phyloP scores from a whole-genome alignment of 1,284 basidiomycete species.

The Cerrena zonata region DNA sequence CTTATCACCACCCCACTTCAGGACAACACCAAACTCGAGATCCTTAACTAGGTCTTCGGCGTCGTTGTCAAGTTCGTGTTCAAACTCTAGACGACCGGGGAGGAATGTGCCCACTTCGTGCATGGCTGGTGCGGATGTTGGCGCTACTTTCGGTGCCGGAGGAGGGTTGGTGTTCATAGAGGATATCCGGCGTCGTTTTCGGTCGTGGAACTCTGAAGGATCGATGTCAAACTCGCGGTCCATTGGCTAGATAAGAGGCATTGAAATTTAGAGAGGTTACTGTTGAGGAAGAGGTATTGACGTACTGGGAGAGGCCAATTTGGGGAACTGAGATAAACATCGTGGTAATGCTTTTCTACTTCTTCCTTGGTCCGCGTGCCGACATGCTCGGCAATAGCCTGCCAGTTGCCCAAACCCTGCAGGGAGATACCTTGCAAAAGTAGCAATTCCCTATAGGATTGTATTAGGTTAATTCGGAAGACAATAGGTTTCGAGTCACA shows the following conservation, averaged over 20 bases:
- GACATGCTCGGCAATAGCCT: conserved; percentile 92
- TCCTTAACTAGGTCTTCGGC: conserved; percentile 95
- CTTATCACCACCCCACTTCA: conserved; percentile 80
- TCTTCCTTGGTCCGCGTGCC: conserved; percentile 94
- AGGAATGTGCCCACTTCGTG: conserved; percentile 94
- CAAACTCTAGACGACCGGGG: conserved; percentile 94
- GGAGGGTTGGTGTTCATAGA: conserved; percentile 52
- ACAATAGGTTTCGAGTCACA: conserved; percentile 24
- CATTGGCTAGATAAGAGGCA: conserved; percentile 49
- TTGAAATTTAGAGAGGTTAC: conserved; percentile 2
- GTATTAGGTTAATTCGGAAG: not conserved
- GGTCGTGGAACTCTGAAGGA: conserved; percentile 77
- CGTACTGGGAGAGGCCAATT: conserved; percentile 76
- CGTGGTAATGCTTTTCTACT: conserved; percentile 84
- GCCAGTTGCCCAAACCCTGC: conserved; percentile 95
- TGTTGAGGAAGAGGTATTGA: conserved; percentile 9
- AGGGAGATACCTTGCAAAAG: conserved; percentile 85
- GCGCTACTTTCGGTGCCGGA: conserved; percentile 61
- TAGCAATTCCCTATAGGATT: conserved; percentile 82
- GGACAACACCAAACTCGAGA: conserved; percentile 87
- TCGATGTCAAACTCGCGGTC: conserved; percentile 68
- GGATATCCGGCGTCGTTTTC: conserved; percentile 82
- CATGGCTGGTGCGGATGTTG: conserved; percentile 89
- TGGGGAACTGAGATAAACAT: conserved; percentile 75
- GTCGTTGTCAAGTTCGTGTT: conserved; percentile 94